Base-by-base conservation (phyloP, 805 yeast species). In the Candida germanica region DNA sequence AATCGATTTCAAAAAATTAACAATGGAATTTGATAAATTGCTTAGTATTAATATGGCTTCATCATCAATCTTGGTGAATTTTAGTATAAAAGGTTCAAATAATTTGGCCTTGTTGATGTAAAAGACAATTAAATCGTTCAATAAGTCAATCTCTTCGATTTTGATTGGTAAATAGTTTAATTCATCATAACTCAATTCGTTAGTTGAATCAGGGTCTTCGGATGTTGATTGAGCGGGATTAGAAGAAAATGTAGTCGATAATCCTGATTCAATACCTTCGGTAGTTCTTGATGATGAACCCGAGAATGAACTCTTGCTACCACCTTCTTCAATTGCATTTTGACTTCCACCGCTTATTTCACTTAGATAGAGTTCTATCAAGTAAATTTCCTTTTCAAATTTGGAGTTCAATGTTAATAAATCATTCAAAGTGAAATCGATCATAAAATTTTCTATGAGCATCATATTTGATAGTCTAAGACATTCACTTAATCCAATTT, bases 101-200 rank as follows among this genome's bases (percentile, higher is more conserved):
- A 74, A 58, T 38, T 74, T 74, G 17, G 77, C 75, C 36, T 74
- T 54, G 42, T 73, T 74, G 33, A 73, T 69, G 46, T 72, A 66
- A n/a, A 74, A 51, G 18, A 69, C 47, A 26, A 73, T 64, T 44
- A 75, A 55, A 53, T 75, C 80, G 22, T 60, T 53, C 17, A 70
- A 46, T 2, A 74, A 57, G 40, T 66, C 72, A 19, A 58, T 40
- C 21, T 46, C 42, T 25, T 56, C 61, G 13, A 60, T 43, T 11
- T 46, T 44, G 8, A 52, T 40, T 5, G 61, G 55, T 19, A 51
- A 39, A 25, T 44, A 37, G 17, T 48, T 48, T 21, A 39, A 31
- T 17, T 49, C 51, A 35, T 55, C 56, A 24, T 48, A 48, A n/a
- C 40, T 40, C 10, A 39, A 22, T 11, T 47, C 44, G 8, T 38